phyloP scores from a whole-genome alignment of 108 stramenopile species.

The Ochromonas danica region DNA sequence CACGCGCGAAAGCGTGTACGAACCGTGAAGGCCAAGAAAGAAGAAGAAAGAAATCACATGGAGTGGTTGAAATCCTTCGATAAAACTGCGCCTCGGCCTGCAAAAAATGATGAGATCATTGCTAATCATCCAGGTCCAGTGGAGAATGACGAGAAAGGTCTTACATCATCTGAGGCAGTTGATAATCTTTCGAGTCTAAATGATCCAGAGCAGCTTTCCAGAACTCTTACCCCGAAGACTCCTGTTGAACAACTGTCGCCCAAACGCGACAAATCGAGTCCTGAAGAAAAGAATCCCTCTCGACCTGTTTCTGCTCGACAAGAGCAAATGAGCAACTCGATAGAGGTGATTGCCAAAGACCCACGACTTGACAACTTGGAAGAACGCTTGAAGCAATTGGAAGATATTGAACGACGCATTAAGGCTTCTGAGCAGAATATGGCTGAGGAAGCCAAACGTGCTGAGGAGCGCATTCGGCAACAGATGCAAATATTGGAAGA shows the following conservation, averaged over 20 bases:
- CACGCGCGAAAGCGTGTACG: not conserved
- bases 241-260: not conserved
- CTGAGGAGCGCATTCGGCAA: not conserved
- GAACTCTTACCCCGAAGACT: too few species aligned
- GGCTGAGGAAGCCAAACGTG: not conserved
- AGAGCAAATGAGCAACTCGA: not conserved
- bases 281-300: not conserved
- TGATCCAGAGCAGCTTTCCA: too few species aligned
- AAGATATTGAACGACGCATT: not conserved
- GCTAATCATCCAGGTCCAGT: not conserved
- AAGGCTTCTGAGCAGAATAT: not conserved
- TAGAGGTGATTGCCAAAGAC: not conserved
- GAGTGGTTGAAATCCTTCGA: not conserved
- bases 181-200: too few species aligned
- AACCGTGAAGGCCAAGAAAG: not conserved
- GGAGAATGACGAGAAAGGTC: not conserved
- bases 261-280: not conserved
- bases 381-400: not conserved
- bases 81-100: not conserved
- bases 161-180: not conserved
- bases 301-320: not conserved
- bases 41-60: not conserved
- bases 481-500: slow-evolving; percentile 11
- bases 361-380: not conserved
- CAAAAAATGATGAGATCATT: not conserved